Evolutionary conservation across 1,284 basidiomycete species (phyloP).

Genomic region (Tilletia walkeri): DNA sequence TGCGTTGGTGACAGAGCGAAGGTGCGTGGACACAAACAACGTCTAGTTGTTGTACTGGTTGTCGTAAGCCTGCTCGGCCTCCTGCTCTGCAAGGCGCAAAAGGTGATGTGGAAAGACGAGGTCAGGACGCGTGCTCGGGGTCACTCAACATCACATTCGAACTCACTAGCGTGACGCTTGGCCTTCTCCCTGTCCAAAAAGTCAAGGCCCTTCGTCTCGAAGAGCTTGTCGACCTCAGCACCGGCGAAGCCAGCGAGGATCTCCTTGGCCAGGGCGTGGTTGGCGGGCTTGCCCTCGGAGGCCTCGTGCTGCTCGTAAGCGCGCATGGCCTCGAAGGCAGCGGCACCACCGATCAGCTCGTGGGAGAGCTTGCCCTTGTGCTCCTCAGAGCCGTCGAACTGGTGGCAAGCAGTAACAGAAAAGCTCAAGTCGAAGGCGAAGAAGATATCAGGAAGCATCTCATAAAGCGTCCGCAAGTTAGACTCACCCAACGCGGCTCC

Average conservation of each 20-base stretch:
- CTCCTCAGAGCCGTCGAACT: constrained; percentile 18
- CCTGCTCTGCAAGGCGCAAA: not conserved
- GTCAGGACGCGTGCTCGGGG: too few relatives aligned
- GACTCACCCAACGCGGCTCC: too few relatives aligned
- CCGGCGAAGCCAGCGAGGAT: constrained; percentile 56
- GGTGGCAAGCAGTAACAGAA: not conserved
- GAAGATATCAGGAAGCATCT: too few relatives aligned
- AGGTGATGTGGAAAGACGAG: too few relatives aligned
- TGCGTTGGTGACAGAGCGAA: too few relatives aligned
- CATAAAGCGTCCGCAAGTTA: too few relatives aligned
- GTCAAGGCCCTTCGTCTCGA: constrained; percentile 59
- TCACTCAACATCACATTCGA: too few relatives aligned
- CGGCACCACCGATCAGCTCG: constrained; percentile 63
- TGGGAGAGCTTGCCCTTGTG: constrained; percentile 60
- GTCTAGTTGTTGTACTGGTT: not conserved
- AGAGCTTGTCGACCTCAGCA: constrained; percentile 48
- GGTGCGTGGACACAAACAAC: too few relatives aligned
- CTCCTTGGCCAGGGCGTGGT: constrained; percentile 58
- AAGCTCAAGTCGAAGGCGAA: too few relatives aligned
- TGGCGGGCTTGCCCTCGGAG: constrained; percentile 53
- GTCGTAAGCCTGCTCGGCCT: constrained; percentile 1
- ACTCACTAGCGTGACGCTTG: constrained; percentile 56
- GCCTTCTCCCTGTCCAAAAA: constrained; percentile 60
- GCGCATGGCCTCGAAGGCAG: constrained; percentile 60
- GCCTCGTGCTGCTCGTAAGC: constrained; percentile 62